Evolutionary conservation across 2,329 filamentous ascomycete genomes (phyloP), one percentile per base, ranked within the genome.

Genomic region (Zymoseptoria passerinii): DNA sequence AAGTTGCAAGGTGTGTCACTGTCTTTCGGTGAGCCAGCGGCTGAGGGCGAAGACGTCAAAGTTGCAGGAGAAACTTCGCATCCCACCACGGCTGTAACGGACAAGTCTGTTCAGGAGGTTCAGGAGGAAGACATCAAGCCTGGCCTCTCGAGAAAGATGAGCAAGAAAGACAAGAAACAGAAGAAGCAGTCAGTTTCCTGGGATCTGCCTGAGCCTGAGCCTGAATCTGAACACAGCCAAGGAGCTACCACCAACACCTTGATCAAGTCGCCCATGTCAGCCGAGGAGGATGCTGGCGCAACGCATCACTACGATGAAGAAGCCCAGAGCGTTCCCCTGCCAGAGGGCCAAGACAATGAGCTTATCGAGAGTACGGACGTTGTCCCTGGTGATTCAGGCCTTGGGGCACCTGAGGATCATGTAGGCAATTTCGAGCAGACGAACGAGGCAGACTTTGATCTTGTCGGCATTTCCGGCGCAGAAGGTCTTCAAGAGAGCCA

Each of bases 91-190:
- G 10, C 35, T 16, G 35, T 16, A 13, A 4, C n/a, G 10, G 5
- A 10, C 35, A 44, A 44, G 16, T 44, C 35, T 44, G 35, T 44
- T 16, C 2, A 16, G 35, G 35, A 44, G 7, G 35, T 44, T 16
- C 2, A 16, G 35, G 35, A 44, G 7, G 35, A 44, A 16, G 35
- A 44, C 6, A 13, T 44, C 35, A 16, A 44, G 35, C 35, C 40
- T 48, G 18, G 57, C 56, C 20, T 44, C 29, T 27, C 56, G 20
- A 8, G 65, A 61, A 29, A 71, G 56, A 60, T 65, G 27, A 61
- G 58, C 48, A 63, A 63, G 55, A 66, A 69, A 50, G 57, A 73
- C 35, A 64, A 65, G 60, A 75, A 76, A 61, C 69, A 67, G 48
- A 61, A 62, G 52, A 58, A 55, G 27, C 44, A 54, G 35, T 53